Conservation (phyloP, 2,329 filamentous ascomycete species). For the Monosporascus sp. region DNA sequence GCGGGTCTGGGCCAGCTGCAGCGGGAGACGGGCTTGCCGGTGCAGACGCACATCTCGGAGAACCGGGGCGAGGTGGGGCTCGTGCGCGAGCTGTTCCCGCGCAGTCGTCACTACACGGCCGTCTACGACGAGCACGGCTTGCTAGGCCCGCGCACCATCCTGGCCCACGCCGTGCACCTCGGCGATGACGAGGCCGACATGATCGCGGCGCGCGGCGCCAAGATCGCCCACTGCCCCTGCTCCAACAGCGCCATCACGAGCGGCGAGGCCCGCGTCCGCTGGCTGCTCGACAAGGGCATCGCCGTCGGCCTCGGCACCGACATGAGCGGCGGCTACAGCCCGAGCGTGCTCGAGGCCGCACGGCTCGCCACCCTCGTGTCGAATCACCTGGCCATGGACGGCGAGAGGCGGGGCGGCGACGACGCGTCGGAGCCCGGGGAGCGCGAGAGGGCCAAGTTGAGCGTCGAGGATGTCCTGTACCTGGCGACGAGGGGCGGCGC, state of each 20-base stretch:
- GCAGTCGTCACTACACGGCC: slow-evolving; percentile 57
- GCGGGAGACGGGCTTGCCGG: slow-evolving; percentile 54
- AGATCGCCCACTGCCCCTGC: slow-evolving; percentile 80
- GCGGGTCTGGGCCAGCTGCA: slow-evolving; percentile 59
- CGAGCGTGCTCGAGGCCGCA: slow-evolving; percentile 76
- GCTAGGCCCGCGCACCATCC: slow-evolving; percentile 66
- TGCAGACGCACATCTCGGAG: slow-evolving; percentile 89
- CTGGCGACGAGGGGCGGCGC: slow-evolving; percentile 87
- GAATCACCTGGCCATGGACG: slow-evolving; percentile 59
- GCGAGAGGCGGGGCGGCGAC: slow-evolving; percentile 14
- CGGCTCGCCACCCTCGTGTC: slow-evolving; percentile 76
- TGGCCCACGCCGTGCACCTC: slow-evolving; percentile 82
- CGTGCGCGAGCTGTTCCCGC: slow-evolving; percentile 65
- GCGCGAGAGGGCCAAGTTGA: slow-evolving; percentile 56
- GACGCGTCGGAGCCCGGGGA: slow-evolving; percentile 6
- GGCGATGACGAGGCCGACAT: slow-evolving; percentile 59
- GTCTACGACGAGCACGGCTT: slow-evolving; percentile 74
- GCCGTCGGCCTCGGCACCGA: slow-evolving; percentile 86
- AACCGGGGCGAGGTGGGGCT: slow-evolving; percentile 69
- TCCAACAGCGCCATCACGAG: slow-evolving; percentile 79
- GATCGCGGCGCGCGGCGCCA: slow-evolving; percentile 55
- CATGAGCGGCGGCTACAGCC: slow-evolving; percentile 79
- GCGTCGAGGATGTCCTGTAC: slow-evolving; percentile 81
- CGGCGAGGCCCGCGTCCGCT: slow-evolving; percentile 70
- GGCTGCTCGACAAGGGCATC: slow-evolving; percentile 67